phyloP scores from a whole-genome alignment of 2,329 filamentous ascomycete species.

The Cercospora zeina region DNA sequence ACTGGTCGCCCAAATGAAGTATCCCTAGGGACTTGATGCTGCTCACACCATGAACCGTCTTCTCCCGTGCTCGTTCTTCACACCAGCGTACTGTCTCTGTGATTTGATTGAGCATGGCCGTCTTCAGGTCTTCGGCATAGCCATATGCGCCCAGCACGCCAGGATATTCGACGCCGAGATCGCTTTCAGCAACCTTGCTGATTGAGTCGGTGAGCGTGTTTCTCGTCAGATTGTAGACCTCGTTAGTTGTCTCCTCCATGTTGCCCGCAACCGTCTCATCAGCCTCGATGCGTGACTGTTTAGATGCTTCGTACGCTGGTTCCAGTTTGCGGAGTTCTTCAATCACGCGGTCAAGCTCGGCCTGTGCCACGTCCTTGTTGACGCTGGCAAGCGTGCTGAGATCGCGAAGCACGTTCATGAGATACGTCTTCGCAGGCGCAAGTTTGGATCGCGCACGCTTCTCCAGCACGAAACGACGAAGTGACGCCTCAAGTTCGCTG shows the following conservation, averaged over 20 bases:
- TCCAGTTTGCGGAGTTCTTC: conserved; percentile 79
- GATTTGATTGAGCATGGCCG: conserved; percentile 87
- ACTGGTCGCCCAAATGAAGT: conserved; percentile 83
- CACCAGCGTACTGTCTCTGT: conserved; percentile 73
- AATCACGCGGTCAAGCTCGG: conserved; percentile 79
- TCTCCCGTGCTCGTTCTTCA: conserved; percentile 79
- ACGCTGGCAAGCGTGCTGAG: conserved; percentile 78
- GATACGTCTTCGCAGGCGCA: conserved; percentile 90
- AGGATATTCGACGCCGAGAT: conserved; percentile 82
- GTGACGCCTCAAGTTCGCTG: conserved; percentile 80
- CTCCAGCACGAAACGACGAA: conserved; percentile 90
- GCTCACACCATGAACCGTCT: conserved; percentile 78
- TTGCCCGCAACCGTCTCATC: conserved; percentile 77
- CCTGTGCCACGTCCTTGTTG: conserved; percentile 82
- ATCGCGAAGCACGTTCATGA: conserved; percentile 89
- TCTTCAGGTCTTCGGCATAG: conserved; percentile 89
- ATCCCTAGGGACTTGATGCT: conserved; percentile 86
- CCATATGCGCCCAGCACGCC: conserved; percentile 82
- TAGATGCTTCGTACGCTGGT: conserved; percentile 79
- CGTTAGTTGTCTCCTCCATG: conserved; percentile 80
- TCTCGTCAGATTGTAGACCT: conserved; percentile 82
- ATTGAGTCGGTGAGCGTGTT: conserved; percentile 75
- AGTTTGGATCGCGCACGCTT: conserved; percentile 94
- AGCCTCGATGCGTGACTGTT: conserved; percentile 75
- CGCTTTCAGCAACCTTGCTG: conserved; percentile 68